These are phyloP conservation scores for Boletus calvinii DNA, from an alignment of 1,284 basidiomycete species.

Conservation along the genomic window DNA sequence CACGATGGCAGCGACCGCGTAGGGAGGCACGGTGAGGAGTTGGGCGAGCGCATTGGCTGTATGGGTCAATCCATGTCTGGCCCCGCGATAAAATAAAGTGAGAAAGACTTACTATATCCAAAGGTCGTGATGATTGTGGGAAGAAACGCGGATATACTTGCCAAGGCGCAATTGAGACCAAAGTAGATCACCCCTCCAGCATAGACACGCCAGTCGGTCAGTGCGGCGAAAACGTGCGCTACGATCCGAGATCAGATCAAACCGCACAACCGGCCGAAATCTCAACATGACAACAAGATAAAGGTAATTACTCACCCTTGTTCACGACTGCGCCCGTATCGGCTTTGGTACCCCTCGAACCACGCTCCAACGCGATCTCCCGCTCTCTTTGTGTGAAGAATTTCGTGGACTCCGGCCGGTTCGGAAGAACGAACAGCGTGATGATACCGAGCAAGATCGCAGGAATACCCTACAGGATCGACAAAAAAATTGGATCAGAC, in stretches of 20 bases:
- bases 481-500: neutral
- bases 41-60: conserved; percentile 58
- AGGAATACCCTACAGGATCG: conserved; percentile 52
- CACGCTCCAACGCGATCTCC: conserved; percentile 67
- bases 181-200: conserved; percentile 68
- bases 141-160: conserved; percentile 80
- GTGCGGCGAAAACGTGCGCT: conserved; percentile 63
- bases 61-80: neutral
- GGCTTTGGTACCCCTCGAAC: conserved; percentile 65
- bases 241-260: neutral
- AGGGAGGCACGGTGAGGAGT: conserved; percentile 78
- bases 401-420: conserved; percentile 72
- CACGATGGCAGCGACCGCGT: conserved; percentile 71
- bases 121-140: conserved; percentile 80
- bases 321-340: conserved; percentile 68
- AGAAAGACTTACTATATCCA: conserved; percentile 48
- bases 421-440: conserved; percentile 67
- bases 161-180: conserved; percentile 76
- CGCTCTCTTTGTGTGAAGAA: conserved; percentile 72
- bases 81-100: neutral
- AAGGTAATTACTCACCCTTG: conserved; percentile 47
- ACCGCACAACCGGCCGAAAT: neutral
- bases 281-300: neutral
- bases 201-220: conserved; percentile 68
- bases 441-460: conserved; percentile 69